A percentile compares a stretch with the other conserved stretches of the same genome.
Evolutionary conservation across 2,329 filamentous ascomycete species (phyloP).

Genomic region (Neophaeococcomyces aloes): DNA sequence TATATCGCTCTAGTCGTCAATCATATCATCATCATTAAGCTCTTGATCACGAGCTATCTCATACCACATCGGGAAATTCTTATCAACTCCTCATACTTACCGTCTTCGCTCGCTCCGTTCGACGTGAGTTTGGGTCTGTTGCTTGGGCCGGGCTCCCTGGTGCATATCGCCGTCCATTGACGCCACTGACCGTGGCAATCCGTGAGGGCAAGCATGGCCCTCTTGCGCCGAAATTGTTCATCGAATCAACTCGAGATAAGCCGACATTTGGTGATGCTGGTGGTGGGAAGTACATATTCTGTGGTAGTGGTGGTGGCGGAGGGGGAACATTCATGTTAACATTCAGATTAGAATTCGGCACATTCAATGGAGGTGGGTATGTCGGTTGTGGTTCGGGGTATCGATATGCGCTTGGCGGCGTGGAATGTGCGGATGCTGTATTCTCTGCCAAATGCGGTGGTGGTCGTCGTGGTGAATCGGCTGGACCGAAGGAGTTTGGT

Average conservation of each 20-base stretch:
- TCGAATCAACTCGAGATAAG: not conserved
- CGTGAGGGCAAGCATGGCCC: slow-evolving; percentile 10
- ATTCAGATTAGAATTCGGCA: not conserved
- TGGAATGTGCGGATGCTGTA: not conserved
- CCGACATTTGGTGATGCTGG: not conserved
- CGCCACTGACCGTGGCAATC: slow-evolving; percentile 17
- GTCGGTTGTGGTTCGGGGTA: slow-evolving; percentile 4
- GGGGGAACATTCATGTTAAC: too few relatives aligned
- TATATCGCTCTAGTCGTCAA: too few relatives aligned
- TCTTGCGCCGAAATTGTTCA: slow-evolving; percentile 4
- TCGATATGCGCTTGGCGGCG: slow-evolving; percentile 4
- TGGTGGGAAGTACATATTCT: too few relatives aligned
- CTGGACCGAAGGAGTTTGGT: not conserved
- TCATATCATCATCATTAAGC: too few relatives aligned
- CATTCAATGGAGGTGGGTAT: not conserved
- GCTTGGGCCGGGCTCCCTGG: too few relatives aligned
- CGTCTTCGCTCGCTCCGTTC: too few relatives aligned
- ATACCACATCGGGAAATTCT: too few relatives aligned
- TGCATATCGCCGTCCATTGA: slow-evolving; percentile 19
- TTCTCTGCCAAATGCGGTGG: not conserved
- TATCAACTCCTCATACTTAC: too few relatives aligned
- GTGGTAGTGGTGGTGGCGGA: not conserved
- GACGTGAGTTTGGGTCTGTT: too few relatives aligned
- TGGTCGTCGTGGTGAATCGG: not conserved
- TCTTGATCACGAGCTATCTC: too few relatives aligned